These are phyloP conservation scores for Pontederia crassipes DNA, from an alignment of 176 grass and related monocot genomes.

Conservation along the genomic window DNA sequence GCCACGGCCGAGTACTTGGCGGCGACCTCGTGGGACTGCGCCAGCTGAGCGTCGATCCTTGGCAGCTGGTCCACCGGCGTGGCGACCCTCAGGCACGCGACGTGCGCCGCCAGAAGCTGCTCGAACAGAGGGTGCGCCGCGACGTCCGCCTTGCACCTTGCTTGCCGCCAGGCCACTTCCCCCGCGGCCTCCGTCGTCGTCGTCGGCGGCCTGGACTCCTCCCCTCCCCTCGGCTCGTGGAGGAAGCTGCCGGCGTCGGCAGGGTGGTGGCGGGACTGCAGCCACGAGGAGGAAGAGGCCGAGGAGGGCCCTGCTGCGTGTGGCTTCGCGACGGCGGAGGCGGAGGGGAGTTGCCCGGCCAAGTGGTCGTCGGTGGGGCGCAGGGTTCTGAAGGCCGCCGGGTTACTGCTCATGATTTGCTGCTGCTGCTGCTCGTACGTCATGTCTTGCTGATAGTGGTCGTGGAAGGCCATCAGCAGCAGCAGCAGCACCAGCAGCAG, in stretches of 20 bases:
- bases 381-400: constrained; percentile 7
- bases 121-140: constrained; percentile 16
- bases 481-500: too few relatives aligned
- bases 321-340: not conserved
- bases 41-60: constrained; percentile 20
- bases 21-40: constrained; percentile 15
- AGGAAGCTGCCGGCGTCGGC: not conserved
- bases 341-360: not conserved
- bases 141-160: constrained; percentile 15
- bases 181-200: not conserved
- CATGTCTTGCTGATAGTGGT: constrained; percentile 7
- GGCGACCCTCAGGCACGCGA: constrained; percentile 17
- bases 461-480: constrained; percentile 19
- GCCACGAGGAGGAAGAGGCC: not conserved
- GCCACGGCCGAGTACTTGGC: constrained; percentile 11
- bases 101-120: constrained; percentile 21
- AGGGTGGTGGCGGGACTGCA: not conserved
- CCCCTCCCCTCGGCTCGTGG: not conserved
- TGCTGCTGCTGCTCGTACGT: constrained; percentile 5
- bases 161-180: not conserved
- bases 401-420: not conserved
- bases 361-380: too few relatives aligned
- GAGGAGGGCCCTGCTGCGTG: not conserved
- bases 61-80: constrained; percentile 26
- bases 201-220: not conserved